These are phyloP conservation scores for Zygnema cylindricum DNA, from an alignment of 139 green algal species.

Conservation along the genomic window DNA sequence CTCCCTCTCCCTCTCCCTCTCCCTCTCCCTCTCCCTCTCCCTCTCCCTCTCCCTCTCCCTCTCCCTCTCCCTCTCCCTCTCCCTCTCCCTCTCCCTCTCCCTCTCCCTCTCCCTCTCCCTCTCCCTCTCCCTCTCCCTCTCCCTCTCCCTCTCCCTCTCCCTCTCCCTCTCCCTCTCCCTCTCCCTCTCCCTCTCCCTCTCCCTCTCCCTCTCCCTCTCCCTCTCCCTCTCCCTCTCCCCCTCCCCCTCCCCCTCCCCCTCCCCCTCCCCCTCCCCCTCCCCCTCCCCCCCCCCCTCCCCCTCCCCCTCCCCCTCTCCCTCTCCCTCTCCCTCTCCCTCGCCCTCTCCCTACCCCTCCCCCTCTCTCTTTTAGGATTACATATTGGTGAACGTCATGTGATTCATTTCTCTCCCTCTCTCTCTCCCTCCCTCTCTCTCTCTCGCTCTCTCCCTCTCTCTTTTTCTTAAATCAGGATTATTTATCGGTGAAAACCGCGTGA, in stretches of 20 bases:
- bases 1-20: not conserved
- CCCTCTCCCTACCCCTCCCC: not conserved
- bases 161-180: not conserved
- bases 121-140: not conserved
- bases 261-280: not conserved
- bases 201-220: not conserved
- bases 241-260: not conserved
- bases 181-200: not conserved
- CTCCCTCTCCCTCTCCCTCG: not conserved
- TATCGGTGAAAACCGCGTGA: constrained; percentile 46
- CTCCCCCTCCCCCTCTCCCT: not conserved
- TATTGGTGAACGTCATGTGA: no score
- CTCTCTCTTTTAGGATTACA: not conserved
- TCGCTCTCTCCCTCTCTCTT: no score
- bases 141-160: not conserved
- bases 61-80: not conserved
- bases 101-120: not conserved
- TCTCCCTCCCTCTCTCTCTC: no score
- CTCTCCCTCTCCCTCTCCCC: not conserved
- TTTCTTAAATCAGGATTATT: constrained; percentile 55
- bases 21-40: not conserved
- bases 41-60: not conserved
- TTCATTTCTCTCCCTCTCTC: no score
- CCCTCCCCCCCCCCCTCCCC: not conserved
- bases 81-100: not conserved